Evolutionary conservation across 1,284 basidiomycete genomes (phyloP).

Genomic region (Neolentinus lepideus): DNA sequence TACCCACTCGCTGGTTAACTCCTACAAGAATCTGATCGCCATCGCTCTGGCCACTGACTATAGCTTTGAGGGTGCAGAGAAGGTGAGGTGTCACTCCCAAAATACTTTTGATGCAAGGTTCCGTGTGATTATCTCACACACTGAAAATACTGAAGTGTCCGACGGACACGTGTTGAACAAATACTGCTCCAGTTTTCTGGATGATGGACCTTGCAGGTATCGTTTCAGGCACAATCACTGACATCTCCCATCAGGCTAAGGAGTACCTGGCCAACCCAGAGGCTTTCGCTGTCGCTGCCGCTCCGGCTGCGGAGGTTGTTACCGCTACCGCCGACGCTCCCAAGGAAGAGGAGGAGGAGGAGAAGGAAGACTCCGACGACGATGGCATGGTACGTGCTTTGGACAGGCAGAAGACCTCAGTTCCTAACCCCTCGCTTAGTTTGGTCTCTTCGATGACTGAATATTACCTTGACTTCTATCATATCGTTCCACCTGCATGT

Average conservation of each 20-base stretch:
- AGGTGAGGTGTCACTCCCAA: conserved; percentile 50
- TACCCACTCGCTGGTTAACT: conserved; percentile 92
- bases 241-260: conserved; percentile 61
- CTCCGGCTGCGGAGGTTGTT: conserved; percentile 46
- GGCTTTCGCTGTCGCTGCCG: conserved; percentile 82
- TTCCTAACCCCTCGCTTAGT: conserved; percentile 28
- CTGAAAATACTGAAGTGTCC: conserved; percentile 77
- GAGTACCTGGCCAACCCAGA: conserved; percentile 97
- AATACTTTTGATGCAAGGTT: conserved; percentile 12
- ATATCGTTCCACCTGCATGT: background rate
- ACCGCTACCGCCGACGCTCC: conserved; percentile 45
- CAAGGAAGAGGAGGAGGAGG: conserved; percentile 60
- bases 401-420: conserved; percentile 1
- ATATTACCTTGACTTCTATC: conserved; percentile 9
- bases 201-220: conserved; percentile 17
- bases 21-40: conserved; percentile 97
- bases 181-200: conserved; percentile 19
- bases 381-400: conserved; percentile 61
- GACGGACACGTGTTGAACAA: conserved; percentile 34
- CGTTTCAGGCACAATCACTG: conserved; percentile 8
- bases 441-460: conserved; percentile 90
- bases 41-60: conserved; percentile 92
- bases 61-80: conserved; percentile 89
- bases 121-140: conserved; percentile 45
- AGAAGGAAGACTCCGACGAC: conserved; percentile 75